These are phyloP conservation scores for Wickerhamomyces pijperi DNA, from an alignment of 805 yeast genomes.

Conservation along the genomic window DNA sequence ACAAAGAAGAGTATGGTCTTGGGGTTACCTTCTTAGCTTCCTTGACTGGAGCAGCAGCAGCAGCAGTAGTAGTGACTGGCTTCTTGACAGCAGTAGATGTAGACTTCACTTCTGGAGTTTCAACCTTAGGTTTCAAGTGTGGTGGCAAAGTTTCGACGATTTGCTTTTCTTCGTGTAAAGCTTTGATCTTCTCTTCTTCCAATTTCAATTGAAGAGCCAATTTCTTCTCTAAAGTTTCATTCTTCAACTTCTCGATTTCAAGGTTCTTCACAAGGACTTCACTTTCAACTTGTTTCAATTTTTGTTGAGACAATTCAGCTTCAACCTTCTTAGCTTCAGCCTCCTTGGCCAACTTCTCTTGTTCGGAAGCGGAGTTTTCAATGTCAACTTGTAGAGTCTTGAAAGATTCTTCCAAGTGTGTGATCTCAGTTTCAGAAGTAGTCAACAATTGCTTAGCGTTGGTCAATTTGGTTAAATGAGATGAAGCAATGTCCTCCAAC, in stretches of 20 bases:
- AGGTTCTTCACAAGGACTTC: slow-evolving; percentile 26
- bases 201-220: slow-evolving; percentile 23
- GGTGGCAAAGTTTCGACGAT: slow-evolving; percentile 30
- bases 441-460: slow-evolving; percentile 30
- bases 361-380: slow-evolving; percentile 19
- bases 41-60: too few relatives aligned
- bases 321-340: slow-evolving; percentile 22
- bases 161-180: slow-evolving; percentile 25
- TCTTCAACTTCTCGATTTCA: slow-evolving; percentile 26
- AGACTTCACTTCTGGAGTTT: too few relatives aligned
- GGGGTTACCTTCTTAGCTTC: too few relatives aligned
- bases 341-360: slow-evolving; percentile 21
- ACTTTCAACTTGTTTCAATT: slow-evolving; percentile 25
- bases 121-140: slow-evolving; percentile 3
- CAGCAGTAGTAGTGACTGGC: too few relatives aligned
- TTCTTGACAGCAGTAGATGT: too few relatives aligned
- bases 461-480: slow-evolving; percentile 34
- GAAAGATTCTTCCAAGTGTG: slow-evolving; percentile 24
- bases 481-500: slow-evolving; percentile 30
- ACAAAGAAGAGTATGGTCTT: neutral
- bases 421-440: slow-evolving; percentile 30
- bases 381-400: slow-evolving; percentile 22
- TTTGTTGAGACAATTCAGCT: slow-evolving; percentile 21
- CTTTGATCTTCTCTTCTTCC: slow-evolving; percentile 24
- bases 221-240: slow-evolving; percentile 25